Conservation (phyloP, 805 yeast genomes). For the Metschnikowia kunwiensis region DNA sequence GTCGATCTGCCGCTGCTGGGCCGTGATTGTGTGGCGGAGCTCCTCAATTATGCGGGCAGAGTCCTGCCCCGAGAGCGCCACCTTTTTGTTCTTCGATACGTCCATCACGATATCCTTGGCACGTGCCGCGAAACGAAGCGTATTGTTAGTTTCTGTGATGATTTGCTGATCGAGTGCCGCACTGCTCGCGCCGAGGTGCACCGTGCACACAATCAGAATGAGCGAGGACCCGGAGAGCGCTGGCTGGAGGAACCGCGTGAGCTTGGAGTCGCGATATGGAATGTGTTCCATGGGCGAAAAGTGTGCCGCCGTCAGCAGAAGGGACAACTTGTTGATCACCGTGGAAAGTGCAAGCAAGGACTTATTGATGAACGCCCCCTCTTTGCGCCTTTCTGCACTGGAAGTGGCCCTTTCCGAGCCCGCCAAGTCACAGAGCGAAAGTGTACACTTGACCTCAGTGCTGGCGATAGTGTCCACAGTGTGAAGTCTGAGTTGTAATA, state of each 20-base stretch:
- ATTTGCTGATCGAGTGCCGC: slow-evolving; percentile 36
- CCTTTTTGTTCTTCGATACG: slow-evolving; percentile 52
- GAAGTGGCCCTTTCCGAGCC: slow-evolving; percentile 84
- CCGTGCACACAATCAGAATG: slow-evolving; percentile 83
- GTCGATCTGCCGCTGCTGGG: slow-evolving; percentile 53
- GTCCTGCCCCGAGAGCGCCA: slow-evolving; percentile 34
- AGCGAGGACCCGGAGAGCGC: slow-evolving; percentile 85
- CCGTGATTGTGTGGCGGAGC: slow-evolving; percentile 57
- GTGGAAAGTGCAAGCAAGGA: slow-evolving; percentile 87
- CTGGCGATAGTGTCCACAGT: slow-evolving; percentile 41
- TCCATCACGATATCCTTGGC: slow-evolving; percentile 80
- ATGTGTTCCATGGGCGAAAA: slow-evolving; percentile 53
- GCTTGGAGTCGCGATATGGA: slow-evolving; percentile 90
- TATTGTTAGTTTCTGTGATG: slow-evolving; percentile 77
- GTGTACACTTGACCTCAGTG: slow-evolving; percentile 49
- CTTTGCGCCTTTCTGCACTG: slow-evolving; percentile 79
- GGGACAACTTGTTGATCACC: slow-evolving; percentile 78
- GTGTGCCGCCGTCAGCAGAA: slow-evolving; percentile 21
- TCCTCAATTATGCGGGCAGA: slow-evolving; percentile 51
- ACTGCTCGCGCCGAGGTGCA: slow-evolving; percentile 53
- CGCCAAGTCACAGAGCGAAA: slow-evolving; percentile 90
- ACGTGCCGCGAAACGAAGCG: slow-evolving; percentile 87
- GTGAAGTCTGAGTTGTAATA: slow-evolving; percentile 64
- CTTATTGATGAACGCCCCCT: slow-evolving; percentile 90
- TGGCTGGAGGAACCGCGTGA: slow-evolving; percentile 87